phyloP scores from a whole-genome alignment of 495 filamentous ascomycete genomes.

The Aspergillus steynii region DNA sequence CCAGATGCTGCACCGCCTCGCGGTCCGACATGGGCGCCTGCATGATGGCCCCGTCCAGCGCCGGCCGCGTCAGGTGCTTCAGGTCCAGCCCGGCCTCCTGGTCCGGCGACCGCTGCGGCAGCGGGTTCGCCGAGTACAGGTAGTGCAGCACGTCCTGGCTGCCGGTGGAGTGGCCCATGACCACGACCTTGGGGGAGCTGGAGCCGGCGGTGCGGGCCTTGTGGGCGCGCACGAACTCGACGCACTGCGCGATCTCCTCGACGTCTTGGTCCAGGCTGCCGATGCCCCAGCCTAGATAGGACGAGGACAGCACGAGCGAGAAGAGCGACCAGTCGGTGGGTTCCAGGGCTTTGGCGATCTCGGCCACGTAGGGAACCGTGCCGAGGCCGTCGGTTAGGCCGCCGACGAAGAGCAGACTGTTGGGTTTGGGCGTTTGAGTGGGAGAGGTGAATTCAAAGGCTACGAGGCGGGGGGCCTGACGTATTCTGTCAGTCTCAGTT shows the following conservation, averaged over 20 bases:
- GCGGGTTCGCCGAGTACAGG: slow-evolving; percentile 43
- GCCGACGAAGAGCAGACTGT: slow-evolving; percentile 80
- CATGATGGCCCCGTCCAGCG: slow-evolving; percentile 76
- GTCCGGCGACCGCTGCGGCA: slow-evolving; percentile 22
- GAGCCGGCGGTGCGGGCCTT: slow-evolving; percentile 15
- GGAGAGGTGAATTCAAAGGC: slow-evolving; percentile 58
- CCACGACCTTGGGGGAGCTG: slow-evolving; percentile 59
- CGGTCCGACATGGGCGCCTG: slow-evolving; percentile 82
- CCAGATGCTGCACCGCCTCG: slow-evolving; percentile 53
- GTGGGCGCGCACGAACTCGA: slow-evolving; percentile 63
- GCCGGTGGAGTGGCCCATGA: slow-evolving; percentile 88
- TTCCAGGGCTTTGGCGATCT: slow-evolving; percentile 57
- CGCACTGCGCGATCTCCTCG: slow-evolving; percentile 67
- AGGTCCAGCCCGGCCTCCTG: slow-evolving; percentile 26
- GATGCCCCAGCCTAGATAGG: slow-evolving; percentile 74
- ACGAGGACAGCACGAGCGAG: slow-evolving; percentile 59
- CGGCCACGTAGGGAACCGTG: slow-evolving; percentile 61
- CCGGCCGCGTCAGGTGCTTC: slow-evolving; percentile 31
- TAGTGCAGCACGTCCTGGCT: slow-evolving; percentile 88
- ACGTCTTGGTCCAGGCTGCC: slow-evolving; percentile 68
- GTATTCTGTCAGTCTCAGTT: slow-evolving; percentile 8
- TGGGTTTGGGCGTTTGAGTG: slow-evolving; percentile 37
- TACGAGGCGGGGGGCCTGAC: slow-evolving; percentile 52
- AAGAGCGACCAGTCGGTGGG: slow-evolving; percentile 62
- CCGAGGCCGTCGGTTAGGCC: slow-evolving; percentile 81